Evolutionary conservation across 2,329 filamentous ascomycete genomes (phyloP), one percentile per base, ranked within the genome.

Genomic region (Hypoxylon sp.): DNA sequence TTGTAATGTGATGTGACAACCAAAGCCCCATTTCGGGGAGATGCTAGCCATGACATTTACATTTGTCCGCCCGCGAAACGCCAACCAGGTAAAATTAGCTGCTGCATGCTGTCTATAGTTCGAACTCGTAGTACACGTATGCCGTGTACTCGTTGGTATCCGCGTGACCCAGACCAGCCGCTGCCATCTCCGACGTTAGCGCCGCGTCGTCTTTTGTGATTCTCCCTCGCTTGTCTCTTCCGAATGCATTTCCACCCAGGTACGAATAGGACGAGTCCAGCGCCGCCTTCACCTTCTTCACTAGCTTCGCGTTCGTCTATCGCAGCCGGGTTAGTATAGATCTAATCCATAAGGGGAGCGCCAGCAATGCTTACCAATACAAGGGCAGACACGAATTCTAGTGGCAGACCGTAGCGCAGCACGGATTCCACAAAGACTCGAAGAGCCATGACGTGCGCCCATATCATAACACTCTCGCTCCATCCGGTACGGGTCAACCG

Each of bases 371-470:
- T 74, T 87, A 97, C 95, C 90, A 93, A 91, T 69, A 98, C 85
- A 73, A 98, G 83, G 14, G 91, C 93, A 74, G 91, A 92, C 54
- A 97, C 91, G 81, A 95, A 99, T 74, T 97, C 92, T 71, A 98
- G 83, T 53, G 96, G 96, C 75, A 99, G 81, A 30, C 96, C 96
- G 78, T 99, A 99, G 72, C 96, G 90, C 77, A 99, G 84, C n/a
- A 99, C 96, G 4, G 95, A 97, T 86, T 99, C 96, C 20, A 99
- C 96, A 81, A 98, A 99, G 20, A 98, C 95, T 60, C 96, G 87
- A 76, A 99, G 83, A 6, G 95, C 92, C 77, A 98, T 85, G 30
- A 97, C 92, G 78, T 99, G 96, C 55, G 97, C 88, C 94, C 95
- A 97, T 60, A 95, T 91, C 93, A 97, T 97, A 72, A 97, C 94